phyloP scores from a whole-genome alignment of 1,284 basidiomycete species.

The Fomitiporia mediterranea region DNA sequence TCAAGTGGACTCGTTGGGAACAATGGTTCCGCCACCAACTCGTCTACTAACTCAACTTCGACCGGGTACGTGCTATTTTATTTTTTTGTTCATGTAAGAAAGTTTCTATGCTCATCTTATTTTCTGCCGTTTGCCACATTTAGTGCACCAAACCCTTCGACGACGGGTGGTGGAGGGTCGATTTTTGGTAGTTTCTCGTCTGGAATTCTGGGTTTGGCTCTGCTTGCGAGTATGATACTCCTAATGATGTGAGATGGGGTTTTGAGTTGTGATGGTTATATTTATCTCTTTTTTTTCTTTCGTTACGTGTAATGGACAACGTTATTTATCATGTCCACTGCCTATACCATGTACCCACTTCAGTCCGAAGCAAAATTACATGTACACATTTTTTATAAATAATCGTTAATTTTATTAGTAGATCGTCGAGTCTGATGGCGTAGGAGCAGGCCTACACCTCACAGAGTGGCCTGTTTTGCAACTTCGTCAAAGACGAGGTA shows the following conservation, averaged over 20 bases:
- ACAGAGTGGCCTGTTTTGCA: no score
- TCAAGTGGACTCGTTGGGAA: constrained; percentile 42
- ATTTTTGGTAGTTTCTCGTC: background rate
- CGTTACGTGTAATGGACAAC: no score
- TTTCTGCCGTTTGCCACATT: background rate
- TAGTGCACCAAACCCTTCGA: background rate
- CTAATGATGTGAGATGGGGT: background rate
- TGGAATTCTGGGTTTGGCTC: background rate
- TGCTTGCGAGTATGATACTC: background rate
- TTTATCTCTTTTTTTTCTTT: no score
- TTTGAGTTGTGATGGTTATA: no score
- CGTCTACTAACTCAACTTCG: background rate
- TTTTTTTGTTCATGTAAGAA: background rate
- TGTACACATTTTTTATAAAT: no score
- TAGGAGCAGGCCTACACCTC: no score
- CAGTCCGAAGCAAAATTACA: no score
- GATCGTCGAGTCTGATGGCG: no score
- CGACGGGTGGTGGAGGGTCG: background rate
- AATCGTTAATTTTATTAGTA: no score
- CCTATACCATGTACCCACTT: no score
- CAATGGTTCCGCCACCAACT: constrained; percentile 15
- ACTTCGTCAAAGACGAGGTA: no score
- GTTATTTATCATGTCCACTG: no score
- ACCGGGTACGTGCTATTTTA: background rate
- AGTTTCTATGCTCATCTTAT: background rate